A percentile compares a stretch with the other conserved stretches of the same genome.
Conservation (phyloP, 306 rosid species). For the Oxytropis ochrocephala region DNA sequence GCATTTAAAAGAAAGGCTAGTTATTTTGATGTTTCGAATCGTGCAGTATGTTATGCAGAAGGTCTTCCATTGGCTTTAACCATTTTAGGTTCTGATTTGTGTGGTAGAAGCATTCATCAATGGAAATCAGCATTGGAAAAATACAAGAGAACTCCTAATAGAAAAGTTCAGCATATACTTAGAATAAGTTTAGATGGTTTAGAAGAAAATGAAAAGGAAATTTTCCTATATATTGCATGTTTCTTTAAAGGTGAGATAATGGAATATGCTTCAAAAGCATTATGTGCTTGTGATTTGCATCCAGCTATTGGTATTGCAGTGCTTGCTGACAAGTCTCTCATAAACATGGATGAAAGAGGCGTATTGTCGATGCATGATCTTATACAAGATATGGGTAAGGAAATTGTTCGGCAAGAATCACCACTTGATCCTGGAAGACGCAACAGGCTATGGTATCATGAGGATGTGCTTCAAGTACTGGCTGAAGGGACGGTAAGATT, state of each 20-base stretch:
- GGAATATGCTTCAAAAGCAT: background rate
- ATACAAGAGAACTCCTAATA: background rate
- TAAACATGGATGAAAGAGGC: background rate
- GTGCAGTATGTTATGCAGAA: slow-evolving; percentile 18
- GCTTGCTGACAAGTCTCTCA: slow-evolving; percentile 13
- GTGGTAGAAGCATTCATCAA: slow-evolving; percentile 14
- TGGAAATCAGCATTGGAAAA: background rate
- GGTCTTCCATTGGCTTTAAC: slow-evolving; percentile 29
- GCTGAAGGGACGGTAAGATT: background rate
- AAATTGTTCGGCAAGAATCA: slow-evolving; percentile 20
- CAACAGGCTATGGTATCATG: slow-evolving; percentile 22
- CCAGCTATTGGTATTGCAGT: background rate
- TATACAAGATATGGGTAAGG: slow-evolving; percentile 27
- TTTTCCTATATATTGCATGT: slow-evolving; percentile 24
- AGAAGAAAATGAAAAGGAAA: slow-evolving; percentile 8
- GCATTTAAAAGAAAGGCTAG: background rate
- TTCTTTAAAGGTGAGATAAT: slow-evolving; percentile 18
- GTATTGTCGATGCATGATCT: slow-evolving; percentile 26
- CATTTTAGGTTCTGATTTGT: slow-evolving; percentile 23
- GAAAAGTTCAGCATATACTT: background rate
- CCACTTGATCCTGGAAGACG: background rate
- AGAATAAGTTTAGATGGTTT: slow-evolving; percentile 17
- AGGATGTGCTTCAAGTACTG: slow-evolving; percentile 19
- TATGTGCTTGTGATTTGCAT: slow-evolving; percentile 2
- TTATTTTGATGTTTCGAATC: slow-evolving; percentile 5